phyloP scores from a whole-genome alignment of 2,329 filamentous ascomycete genomes.

The Colletotrichum eremochloae region DNA sequence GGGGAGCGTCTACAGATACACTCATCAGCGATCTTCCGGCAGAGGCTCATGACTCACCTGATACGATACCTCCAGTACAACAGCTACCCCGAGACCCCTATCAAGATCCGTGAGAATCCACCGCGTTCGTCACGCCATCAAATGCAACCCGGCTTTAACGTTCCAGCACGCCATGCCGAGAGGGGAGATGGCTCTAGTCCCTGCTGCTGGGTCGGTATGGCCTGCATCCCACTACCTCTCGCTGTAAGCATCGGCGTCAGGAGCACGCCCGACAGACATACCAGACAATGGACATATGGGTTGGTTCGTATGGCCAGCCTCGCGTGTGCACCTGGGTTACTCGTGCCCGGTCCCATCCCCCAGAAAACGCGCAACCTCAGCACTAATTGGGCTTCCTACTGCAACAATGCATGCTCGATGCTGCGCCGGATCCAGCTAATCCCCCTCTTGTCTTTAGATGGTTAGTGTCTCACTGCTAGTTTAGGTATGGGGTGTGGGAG shows the following conservation, averaged over 20 bases:
- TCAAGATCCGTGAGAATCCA: background rate
- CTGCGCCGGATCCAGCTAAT: slow-evolving; percentile 21
- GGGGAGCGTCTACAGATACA: background rate
- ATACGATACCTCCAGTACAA: background rate
- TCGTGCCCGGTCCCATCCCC: slow-evolving; percentile 1
- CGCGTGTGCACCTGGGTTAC: background rate
- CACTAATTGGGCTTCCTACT: slow-evolving; percentile 7
- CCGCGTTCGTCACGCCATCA: background rate
- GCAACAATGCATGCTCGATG: slow-evolving; percentile 24
- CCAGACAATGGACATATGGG: slow-evolving; percentile 16
- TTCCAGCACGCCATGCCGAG: background rate
- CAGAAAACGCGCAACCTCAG: background rate
- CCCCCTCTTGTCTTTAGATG: background rate
- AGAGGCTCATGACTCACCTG: background rate
- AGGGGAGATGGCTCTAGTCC: background rate
- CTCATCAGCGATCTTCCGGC: background rate
- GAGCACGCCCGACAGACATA: slow-evolving; percentile 3
- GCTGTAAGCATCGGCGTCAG: background rate
- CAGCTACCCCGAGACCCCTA: background rate
- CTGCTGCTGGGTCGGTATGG: no score
- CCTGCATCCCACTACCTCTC: no score
- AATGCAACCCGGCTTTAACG: background rate
- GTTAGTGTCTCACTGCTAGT: no score
- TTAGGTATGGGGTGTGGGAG: background rate
- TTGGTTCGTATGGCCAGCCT: slow-evolving; percentile 31